Evolutionary conservation across 768 basidiomycete species (phyloP).

Genomic region (Psilocybe tampanensis): DNA sequence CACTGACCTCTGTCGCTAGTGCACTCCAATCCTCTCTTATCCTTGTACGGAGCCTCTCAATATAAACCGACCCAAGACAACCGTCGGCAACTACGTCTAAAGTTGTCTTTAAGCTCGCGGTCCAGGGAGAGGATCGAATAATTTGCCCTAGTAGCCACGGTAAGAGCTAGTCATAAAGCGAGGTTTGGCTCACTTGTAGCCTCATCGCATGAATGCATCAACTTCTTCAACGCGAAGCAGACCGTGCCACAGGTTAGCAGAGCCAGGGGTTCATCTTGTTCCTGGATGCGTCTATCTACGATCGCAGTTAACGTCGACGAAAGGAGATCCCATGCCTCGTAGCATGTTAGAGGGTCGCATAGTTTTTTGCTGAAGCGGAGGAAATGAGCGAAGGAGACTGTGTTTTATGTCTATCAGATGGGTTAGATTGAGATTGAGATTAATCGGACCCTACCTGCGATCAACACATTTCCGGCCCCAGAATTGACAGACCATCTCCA

Average conservation of each 20-base stretch:
- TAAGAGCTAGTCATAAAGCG: not conserved
- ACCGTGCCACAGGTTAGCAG: slow-evolving; percentile 50
- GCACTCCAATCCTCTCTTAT: slow-evolving; percentile 23
- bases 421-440: not conserved
- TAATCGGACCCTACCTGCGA: slow-evolving; percentile 4
- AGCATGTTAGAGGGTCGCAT: slow-evolving; percentile 38
- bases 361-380: slow-evolving; percentile 20
- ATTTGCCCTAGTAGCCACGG: slow-evolving; percentile 5
- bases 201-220: slow-evolving; percentile 24
- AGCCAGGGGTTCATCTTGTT: slow-evolving; percentile 52
- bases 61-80: slow-evolving; percentile 22
- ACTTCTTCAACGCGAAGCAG: slow-evolving; percentile 46
- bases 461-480: not conserved
- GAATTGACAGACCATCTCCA: slow-evolving; percentile 11
- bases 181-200: slow-evolving; percentile 12
- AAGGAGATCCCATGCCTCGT: slow-evolving; percentile 60
- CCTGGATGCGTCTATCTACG: slow-evolving; percentile 43
- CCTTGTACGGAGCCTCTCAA: slow-evolving; percentile 30
- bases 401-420: no score
- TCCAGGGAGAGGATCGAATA: slow-evolving; percentile 49
- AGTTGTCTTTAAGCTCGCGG: slow-evolving; percentile 41
- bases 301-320: slow-evolving; percentile 51
- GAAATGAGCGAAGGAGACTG: slow-evolving; percentile 25
- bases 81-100: slow-evolving; percentile 33
- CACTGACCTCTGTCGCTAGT: slow-evolving; percentile 22